These are phyloP conservation scores for Mediolabrus comicus DNA, from an alignment of 108 stramenopile species.

Conservation along the genomic window DNA sequence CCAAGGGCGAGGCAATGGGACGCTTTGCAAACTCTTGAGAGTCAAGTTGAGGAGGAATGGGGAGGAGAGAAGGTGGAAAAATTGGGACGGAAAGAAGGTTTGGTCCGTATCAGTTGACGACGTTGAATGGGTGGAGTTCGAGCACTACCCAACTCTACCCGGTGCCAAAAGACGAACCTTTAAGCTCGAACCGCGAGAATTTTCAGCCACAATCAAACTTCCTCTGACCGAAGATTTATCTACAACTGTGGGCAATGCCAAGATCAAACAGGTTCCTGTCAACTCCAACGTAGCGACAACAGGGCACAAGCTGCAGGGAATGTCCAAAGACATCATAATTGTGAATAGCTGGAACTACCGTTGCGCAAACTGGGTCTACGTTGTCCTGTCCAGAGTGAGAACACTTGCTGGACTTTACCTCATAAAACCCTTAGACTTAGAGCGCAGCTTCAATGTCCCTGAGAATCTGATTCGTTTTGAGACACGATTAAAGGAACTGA, in stretches of 20 bases:
- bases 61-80: background rate
- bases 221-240: background rate
- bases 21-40: background rate
- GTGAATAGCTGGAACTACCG: too few species aligned
- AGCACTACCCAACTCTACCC: background rate
- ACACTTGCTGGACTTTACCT: too few species aligned
- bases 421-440: too few species aligned
- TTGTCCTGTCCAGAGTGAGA: too few species aligned
- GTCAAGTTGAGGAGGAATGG: background rate
- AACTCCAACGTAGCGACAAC: constrained; percentile 13
- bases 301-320: constrained; percentile 21
- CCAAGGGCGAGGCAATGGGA: background rate
- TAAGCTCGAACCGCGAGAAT: background rate
- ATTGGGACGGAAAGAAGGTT: constrained; percentile 2
- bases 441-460: background rate
- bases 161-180: background rate
- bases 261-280: constrained; percentile 6
- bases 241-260: background rate
- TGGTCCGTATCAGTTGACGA: constrained; percentile 1
- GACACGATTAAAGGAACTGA: too few species aligned
- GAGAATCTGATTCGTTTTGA: too few species aligned
- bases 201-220: background rate
- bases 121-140: background rate
- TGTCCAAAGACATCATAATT: too few species aligned
- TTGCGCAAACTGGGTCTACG: too few species aligned